A percentile compares a stretch with the other conserved stretches of the same genome.
These are phyloP conservation scores for Tetrapisispora pingtungensis DNA, from an alignment of 805 yeast genomes.

Conservation along the genomic window DNA sequence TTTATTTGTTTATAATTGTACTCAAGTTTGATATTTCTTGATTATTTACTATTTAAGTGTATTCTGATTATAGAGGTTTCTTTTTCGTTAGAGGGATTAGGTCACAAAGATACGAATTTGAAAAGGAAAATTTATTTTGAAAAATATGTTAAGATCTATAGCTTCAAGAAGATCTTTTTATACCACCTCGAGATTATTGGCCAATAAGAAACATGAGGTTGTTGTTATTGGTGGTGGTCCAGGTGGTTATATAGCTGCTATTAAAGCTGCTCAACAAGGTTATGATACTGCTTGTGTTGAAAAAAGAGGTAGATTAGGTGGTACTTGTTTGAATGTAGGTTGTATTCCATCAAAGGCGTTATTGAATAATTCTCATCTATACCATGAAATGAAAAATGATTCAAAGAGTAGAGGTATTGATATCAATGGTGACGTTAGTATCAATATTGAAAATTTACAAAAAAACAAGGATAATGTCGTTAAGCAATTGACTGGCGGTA, in stretches of 20 bases:
- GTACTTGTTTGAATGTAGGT: constrained; percentile 97
- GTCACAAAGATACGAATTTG: too few relatives aligned
- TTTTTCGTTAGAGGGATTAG: not conserved
- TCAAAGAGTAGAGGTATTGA: constrained; percentile 84
- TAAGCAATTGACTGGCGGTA: constrained; percentile 81
- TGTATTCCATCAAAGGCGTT: constrained; percentile 97
- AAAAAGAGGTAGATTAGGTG: constrained; percentile 93
- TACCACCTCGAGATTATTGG: not conserved
- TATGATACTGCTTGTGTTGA: constrained; percentile 92
- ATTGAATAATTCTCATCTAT: constrained; percentile 87
- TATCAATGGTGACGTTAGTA: constrained; percentile 53
- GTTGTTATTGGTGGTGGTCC: constrained; percentile 99
- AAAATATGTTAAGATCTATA: constrained; percentile 1
- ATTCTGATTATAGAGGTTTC: too few relatives aligned
- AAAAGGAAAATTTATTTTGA: too few relatives aligned
- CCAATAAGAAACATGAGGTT: constrained; percentile 50
- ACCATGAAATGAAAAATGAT: constrained; percentile 81
- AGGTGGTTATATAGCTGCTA: constrained; percentile 98
- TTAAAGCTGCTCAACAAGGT: constrained; percentile 96
- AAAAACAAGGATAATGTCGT: constrained; percentile 90
- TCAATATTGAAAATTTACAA: constrained; percentile 74
- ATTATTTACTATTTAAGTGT: too few relatives aligned
- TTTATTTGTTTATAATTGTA: too few relatives aligned
- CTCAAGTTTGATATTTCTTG: too few relatives aligned
- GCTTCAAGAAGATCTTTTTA: not conserved